Evolutionary conservation across 371 early-diverging fungal species (phyloP).

Genomic region (Blastocladiella emersonii): DNA sequence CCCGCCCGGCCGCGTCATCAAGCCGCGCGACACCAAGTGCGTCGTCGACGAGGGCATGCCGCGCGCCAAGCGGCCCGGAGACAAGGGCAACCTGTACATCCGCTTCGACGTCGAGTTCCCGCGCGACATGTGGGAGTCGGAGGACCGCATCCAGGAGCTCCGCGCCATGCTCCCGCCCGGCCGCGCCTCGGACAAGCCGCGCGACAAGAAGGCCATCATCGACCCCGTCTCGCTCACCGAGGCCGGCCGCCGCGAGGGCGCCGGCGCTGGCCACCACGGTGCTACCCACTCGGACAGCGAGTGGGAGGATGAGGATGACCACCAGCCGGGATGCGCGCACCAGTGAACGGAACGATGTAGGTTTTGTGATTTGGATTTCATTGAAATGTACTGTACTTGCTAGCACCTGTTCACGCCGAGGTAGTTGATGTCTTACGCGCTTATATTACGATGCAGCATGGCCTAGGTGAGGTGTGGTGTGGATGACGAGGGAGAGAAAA

Average conservation of each 20-base stretch:
- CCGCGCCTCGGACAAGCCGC: neutral
- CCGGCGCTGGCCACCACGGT: neutral
- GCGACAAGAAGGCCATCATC: neutral
- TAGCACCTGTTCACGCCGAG: too few species aligned
- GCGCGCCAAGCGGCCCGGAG: constrained; percentile 46
- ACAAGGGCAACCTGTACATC: constrained; percentile 75
- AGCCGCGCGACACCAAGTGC: constrained; percentile 31
- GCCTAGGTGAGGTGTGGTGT: too few species aligned
- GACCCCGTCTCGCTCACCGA: neutral
- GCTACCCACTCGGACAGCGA: neutral
- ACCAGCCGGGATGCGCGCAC: neutral
- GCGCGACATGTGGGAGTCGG: neutral
- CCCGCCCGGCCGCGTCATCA: constrained; percentile 38
- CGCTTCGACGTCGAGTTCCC: constrained; percentile 84
- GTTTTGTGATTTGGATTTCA: too few species aligned
- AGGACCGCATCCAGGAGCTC: neutral
- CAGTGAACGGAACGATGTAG: too few species aligned
- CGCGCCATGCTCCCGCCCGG: neutral
- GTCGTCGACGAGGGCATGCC: constrained; percentile 38
- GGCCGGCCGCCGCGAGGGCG: neutral
- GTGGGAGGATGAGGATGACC: neutral
- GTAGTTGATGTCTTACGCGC: too few species aligned
- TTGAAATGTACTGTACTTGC: too few species aligned
- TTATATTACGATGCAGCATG: too few species aligned
- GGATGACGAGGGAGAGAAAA: too few species aligned